phyloP scores from a whole-genome alignment of 768 basidiomycete species.

The Panus rudis region DNA sequence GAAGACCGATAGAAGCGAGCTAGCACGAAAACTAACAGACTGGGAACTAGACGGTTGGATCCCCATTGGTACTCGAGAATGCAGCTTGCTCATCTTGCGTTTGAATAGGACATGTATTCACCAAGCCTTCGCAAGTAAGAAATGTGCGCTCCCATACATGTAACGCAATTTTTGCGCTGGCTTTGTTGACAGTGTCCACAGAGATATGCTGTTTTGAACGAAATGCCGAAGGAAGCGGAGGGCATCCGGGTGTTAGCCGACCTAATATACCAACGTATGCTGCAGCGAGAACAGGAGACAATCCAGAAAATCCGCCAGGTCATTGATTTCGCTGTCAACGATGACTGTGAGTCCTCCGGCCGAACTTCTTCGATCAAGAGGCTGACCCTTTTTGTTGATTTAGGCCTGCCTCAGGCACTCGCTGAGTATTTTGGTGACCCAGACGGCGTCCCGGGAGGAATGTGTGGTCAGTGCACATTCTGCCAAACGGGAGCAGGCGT shows the following conservation, averaged over 20 bases:
- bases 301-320: slow-evolving; percentile 33
- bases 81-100: background rate
- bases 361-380: background rate
- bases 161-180: background rate
- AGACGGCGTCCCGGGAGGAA: slow-evolving; percentile 31
- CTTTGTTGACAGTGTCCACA: slow-evolving; percentile 8
- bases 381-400: background rate
- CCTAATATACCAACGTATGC: slow-evolving; percentile 31
- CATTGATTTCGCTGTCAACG: slow-evolving; percentile 29
- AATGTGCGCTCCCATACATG: background rate
- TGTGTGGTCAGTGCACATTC: slow-evolving; percentile 38
- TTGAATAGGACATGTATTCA: background rate
- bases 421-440: slow-evolving; percentile 39
- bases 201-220: slow-evolving; percentile 31
- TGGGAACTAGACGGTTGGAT: slow-evolving; percentile 10
- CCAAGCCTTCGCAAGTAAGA: background rate
- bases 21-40: slow-evolving; percentile 29
- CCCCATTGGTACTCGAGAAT: background rate
- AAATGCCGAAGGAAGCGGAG: slow-evolving; percentile 26
- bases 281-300: slow-evolving; percentile 34
- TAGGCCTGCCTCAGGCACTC: slow-evolving; percentile 36
- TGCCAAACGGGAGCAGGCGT: slow-evolving; percentile 31
- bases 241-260: slow-evolving; percentile 29
- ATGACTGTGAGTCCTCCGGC: slow-evolving; percentile 29
- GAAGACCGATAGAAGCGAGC: slow-evolving; percentile 23